Percentiles rank a stretch among this genome's conserved stretches.
Conservation (phyloP, 1,284 basidiomycete genomes). For the Coniferiporia sulphurascens region DNA sequence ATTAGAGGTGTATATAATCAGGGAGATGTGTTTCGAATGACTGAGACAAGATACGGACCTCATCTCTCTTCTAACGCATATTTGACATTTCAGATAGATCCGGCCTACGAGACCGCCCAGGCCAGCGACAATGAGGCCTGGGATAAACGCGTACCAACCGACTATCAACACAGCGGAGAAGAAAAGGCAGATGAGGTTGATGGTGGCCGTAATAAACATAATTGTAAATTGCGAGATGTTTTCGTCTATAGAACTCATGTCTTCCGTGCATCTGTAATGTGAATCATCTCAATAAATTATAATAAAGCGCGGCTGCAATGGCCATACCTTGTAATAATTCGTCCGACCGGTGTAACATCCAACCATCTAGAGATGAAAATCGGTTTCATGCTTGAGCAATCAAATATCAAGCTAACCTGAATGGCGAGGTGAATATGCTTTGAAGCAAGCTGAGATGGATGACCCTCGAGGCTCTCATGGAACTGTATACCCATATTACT, state of each 20-base stretch:
- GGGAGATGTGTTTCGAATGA: neutral
- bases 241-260: conserved; percentile 36
- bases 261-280: conserved; percentile 29
- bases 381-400: neutral
- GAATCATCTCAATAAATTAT: conserved; percentile 23
- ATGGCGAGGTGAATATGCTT: conserved; percentile 34
- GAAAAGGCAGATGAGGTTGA: conserved; percentile 7
- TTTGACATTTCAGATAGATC: conserved; percentile 27
- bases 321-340: conserved; percentile 35
- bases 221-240: conserved; percentile 20
- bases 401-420: conserved; percentile 23
- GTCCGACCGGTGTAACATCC: conserved; percentile 37
- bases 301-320: conserved; percentile 21
- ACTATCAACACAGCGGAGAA: conserved; percentile 1
- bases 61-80: conserved; percentile 16
- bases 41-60: conserved; percentile 27
- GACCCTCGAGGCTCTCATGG: conserved; percentile 4
- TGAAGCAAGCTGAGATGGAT: conserved; percentile 1
- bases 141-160: conserved; percentile 15
- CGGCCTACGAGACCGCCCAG: conserved; percentile 13
- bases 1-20: conserved; percentile 28
- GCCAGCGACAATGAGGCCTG: conserved; percentile 16
- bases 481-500: conserved; percentile 3
- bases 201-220: conserved; percentile 12
- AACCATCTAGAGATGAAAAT: conserved; percentile 27